Base-by-base conservation (phyloP, 306 rosid genomes). In the Quercus berberidifolia region DNA sequence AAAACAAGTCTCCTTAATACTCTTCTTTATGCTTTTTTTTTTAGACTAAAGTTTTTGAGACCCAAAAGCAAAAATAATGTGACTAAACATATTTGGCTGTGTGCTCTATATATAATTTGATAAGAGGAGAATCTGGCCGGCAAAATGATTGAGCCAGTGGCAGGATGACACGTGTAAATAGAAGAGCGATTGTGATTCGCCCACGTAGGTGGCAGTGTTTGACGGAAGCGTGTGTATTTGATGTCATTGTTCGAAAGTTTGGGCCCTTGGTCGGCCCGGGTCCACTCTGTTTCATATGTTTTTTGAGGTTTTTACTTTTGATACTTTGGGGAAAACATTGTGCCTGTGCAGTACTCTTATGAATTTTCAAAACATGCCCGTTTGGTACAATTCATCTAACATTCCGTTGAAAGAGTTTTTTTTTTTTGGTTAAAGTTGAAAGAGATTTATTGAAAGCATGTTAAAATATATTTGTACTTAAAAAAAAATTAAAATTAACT, bases 121-220 rank as follows among this genome's bases (percentile, higher is more conserved):
- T 43, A 10, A 46, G 41, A 74, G 33, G 19, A 28, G 73, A 23
- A 18, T 55, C 18, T 72, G 83, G 69, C 65, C 78, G 80, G 84
- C 82, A 26, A 78, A 35, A 41, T 4, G 46, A 71, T 4, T 65
- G 31, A 25, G 62, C 85, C 87, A 79, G 3, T 77, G 1, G 0
- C 8, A 3, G 14, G 0, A 0, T 0, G 75, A 86, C 89, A 76
- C 88, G 92, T 83, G 77, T 72, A 1, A 0, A 0, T 4, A 0
- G 64, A 70, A 46, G 23, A 82, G 33, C 14, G 89, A 88, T 52
- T 78, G 25, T 7, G 77, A 83, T 88, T 76, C 17, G 62, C 79
- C 86, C 84, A 70, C 71, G 83, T 82, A 69, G 43, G 67, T 60
- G 70, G 56, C 20, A 30, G 18, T 56, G 30, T 35, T 23, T 46